Base-by-base conservation (phyloP, 2,329 filamentous ascomycete genomes). In the Epichloe gansuensis region DNA sequence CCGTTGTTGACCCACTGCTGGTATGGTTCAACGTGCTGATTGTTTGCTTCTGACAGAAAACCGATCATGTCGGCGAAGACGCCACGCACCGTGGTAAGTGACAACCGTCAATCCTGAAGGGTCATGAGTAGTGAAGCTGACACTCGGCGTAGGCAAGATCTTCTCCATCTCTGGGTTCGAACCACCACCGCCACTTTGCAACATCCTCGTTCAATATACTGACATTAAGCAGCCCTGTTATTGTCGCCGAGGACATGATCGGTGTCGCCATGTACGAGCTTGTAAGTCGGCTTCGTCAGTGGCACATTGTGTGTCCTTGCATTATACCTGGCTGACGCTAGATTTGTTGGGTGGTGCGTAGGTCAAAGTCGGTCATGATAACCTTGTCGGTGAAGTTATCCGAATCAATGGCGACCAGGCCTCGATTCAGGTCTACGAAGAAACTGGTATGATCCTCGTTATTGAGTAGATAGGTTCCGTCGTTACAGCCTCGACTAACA, bases 261-360 rank as follows among this genome's bases (percentile, higher is more conserved):
- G 93, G 93, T 71, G 93, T 93, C 80, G 91, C 93, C 71, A 98
- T 98, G 93, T 96, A 97, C 82, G 93, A 98, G 76, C 79, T 98
- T 76, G 90, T 90, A 77, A 62, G 82, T 70, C 21, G 28, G 9
- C 48, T 28, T 21, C 25, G n/a, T 42, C 11, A 9, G 9, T 42
- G 9, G 31, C 31, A 31, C 9, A 9, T 31, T 17, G 15, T 12
- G 15, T 12, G 31, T n/a, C 15, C 25, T 5, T 25, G 8, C 3
- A 39, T 13, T 9, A 5, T 11, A 25, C 15, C 45, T 41, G 41
- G 44, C 53, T 54, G 38, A 54, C 35, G 13, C 31, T 9, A 39
- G 5, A 3, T 37, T 23, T 43, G 13, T 47, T 46, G 15, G 37
- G 2, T 39, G 2, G 2, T 11, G 9, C 12, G 46, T 64, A 91